Evolutionary conservation across 306 rosid genomes (phyloP).

Genomic region (Parietaria judaica): DNA sequence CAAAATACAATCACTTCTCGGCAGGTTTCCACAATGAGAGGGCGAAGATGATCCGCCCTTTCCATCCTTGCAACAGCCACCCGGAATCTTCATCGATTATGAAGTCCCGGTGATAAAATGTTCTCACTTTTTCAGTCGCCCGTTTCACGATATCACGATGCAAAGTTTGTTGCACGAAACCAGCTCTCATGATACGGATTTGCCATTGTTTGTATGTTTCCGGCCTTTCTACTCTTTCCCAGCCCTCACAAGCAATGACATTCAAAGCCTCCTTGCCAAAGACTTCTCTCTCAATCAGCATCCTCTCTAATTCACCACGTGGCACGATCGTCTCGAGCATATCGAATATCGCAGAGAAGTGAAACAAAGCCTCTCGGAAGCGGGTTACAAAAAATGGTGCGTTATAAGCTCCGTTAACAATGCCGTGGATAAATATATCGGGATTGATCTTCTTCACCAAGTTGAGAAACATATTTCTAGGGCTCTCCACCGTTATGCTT

Average conservation of each 20-base stretch:
- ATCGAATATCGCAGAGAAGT: slow-evolving; percentile 80
- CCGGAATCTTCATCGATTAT: slow-evolving; percentile 71
- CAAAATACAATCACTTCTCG: not conserved
- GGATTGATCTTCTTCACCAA: slow-evolving; percentile 72
- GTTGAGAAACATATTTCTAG: slow-evolving; percentile 54
- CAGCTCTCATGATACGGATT: slow-evolving; percentile 70
- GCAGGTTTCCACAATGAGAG: slow-evolving; percentile 80
- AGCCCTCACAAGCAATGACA: slow-evolving; percentile 94
- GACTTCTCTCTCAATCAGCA: slow-evolving; percentile 79
- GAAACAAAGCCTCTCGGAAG: slow-evolving; percentile 85
- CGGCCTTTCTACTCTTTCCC: slow-evolving; percentile 91
- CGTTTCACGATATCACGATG: slow-evolving; percentile 27
- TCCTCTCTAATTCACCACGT: slow-evolving; percentile 73
- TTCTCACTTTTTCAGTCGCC: slow-evolving; percentile 45
- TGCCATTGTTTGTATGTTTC: slow-evolving; percentile 98
- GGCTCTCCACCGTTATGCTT: slow-evolving; percentile 63
- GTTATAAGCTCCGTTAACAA: slow-evolving; percentile 71
- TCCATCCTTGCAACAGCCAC: slow-evolving; percentile 98
- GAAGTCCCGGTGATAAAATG: slow-evolving; percentile 71
- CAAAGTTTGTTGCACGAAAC: slow-evolving; percentile 52
- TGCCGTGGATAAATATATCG: slow-evolving; percentile 63
- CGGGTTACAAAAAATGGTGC: slow-evolving; percentile 96
- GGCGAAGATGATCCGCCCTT: slow-evolving; percentile 74
- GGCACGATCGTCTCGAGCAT: slow-evolving; percentile 92
- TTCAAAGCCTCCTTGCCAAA: slow-evolving; percentile 87